Percentiles rank a stretch among this genome's conserved stretches.
Conservation (phyloP, 1,139 yeast species). For the Hemisphaericaspora lyxosophila region DNA sequence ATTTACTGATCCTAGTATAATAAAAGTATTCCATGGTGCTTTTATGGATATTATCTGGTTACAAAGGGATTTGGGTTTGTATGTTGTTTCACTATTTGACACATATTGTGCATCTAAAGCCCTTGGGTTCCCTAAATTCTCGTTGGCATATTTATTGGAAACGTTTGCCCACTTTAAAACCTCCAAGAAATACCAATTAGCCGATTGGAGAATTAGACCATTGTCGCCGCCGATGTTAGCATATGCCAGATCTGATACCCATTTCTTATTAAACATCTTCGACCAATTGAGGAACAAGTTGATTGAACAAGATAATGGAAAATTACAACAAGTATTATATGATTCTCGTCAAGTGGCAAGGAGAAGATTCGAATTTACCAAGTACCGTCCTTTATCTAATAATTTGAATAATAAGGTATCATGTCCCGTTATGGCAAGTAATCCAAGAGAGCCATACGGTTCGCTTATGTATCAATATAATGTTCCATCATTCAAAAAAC, state of each 20-base stretch:
- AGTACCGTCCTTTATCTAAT: constrained; percentile 49
- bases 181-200: constrained; percentile 90
- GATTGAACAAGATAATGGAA: constrained; percentile 33
- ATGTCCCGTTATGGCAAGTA: constrained; percentile 49
- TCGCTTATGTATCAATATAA: constrained; percentile 65
- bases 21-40: constrained; percentile 95
- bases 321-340: constrained; percentile 53
- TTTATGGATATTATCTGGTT: constrained; percentile 97
- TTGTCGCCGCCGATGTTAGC: constrained; percentile 71
- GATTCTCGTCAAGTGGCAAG: constrained; percentile 81
- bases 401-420: constrained; percentile 33
- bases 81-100: constrained; percentile 86
- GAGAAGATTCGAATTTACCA: constrained; percentile 76
- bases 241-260: constrained; percentile 96
- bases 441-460: constrained; percentile 56
- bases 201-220: constrained; percentile 97
- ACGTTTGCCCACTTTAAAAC: constrained; percentile 81
- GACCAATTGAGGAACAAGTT: constrained; percentile 72
- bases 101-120: constrained; percentile 86
- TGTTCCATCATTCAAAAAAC: constrained; percentile 54
- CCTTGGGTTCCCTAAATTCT: constrained; percentile 75
- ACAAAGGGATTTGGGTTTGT: constrained; percentile 91
- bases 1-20: constrained; percentile 74
- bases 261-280: constrained; percentile 77
- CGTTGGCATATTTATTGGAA: constrained; percentile 82